These are phyloP conservation scores for Multifurca ochricompacta DNA, from an alignment of 768 basidiomycete genomes.

Conservation along the genomic window DNA sequence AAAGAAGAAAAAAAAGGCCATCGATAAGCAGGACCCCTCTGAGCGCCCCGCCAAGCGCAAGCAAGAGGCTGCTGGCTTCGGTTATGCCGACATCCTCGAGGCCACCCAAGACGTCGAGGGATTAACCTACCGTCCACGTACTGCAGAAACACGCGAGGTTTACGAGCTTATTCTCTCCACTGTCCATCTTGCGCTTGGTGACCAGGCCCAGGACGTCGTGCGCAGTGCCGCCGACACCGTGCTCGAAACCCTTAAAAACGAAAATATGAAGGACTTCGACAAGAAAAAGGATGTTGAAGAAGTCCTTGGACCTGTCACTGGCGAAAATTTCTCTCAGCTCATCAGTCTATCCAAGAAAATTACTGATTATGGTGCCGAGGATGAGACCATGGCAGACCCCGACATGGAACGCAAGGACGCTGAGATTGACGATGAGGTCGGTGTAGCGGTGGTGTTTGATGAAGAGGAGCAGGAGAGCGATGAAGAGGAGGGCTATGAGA, in stretches of 20 bases:
- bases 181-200: slow-evolving; percentile 79
- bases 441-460: slow-evolving; percentile 97
- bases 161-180: slow-evolving; percentile 85
- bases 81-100: slow-evolving; percentile 88
- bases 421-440: slow-evolving; percentile 91
- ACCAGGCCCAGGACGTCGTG: slow-evolving; percentile 93
- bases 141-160: slow-evolving; percentile 88
- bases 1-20: slow-evolving; percentile 88
- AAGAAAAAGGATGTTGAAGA: slow-evolving; percentile 92
- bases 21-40: slow-evolving; percentile 46
- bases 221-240: slow-evolving; percentile 93
- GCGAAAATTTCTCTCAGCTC: slow-evolving; percentile 76
- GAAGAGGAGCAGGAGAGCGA: slow-evolving; percentile 95
- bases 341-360: slow-evolving; percentile 87
- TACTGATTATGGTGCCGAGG: slow-evolving; percentile 89
- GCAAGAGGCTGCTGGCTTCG: slow-evolving; percentile 59
- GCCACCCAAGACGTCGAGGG: slow-evolving; percentile 92
- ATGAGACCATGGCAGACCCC: slow-evolving; percentile 69
- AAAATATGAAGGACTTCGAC: slow-evolving; percentile 89
- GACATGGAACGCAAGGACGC: slow-evolving; percentile 76
- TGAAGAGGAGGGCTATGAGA: slow-evolving; percentile 82
- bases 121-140: slow-evolving; percentile 84
- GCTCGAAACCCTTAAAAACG: slow-evolving; percentile 81
- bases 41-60: slow-evolving; percentile 54
- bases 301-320: slow-evolving; percentile 56